Percentiles rank a stretch among this genome's conserved stretches.
Conservation (phyloP, 1,284 basidiomycete species). For the Malassezia psittaci region DNA sequence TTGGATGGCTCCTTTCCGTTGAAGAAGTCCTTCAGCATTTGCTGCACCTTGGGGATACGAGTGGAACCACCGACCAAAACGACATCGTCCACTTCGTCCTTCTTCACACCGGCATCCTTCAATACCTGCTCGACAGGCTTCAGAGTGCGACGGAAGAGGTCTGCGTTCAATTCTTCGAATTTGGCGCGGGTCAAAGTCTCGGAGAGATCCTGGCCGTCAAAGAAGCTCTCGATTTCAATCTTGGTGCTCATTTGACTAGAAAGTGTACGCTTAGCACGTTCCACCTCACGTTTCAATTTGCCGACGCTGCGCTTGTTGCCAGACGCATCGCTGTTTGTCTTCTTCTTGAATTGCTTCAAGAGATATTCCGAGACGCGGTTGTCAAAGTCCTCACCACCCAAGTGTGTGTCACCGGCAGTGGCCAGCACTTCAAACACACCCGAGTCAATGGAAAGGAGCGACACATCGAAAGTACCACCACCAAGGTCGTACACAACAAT, state of each 20-base stretch:
- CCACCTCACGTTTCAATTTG: slow-evolving; percentile 95
- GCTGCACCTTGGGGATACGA: slow-evolving; percentile 96
- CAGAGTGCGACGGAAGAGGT: slow-evolving; percentile 98
- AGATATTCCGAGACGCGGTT: slow-evolving; percentile 56
- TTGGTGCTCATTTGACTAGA: slow-evolving; percentile 64
- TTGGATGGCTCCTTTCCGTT: slow-evolving; percentile 77
- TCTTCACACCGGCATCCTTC: slow-evolving; percentile 94
- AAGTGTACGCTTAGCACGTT: slow-evolving; percentile 97
- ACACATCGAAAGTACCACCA: slow-evolving; percentile 97
- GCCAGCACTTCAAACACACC: slow-evolving; percentile 96
- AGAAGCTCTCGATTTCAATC: slow-evolving; percentile 73
- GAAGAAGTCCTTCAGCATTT: slow-evolving; percentile 88
- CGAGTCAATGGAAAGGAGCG: slow-evolving; percentile 86
- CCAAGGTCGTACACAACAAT: slow-evolving; percentile 98
- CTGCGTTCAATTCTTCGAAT: slow-evolving; percentile 97
- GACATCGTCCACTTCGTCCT: slow-evolving; percentile 88
- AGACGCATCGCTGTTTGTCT: slow-evolving; percentile 58
- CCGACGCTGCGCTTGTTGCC: slow-evolving; percentile 81
- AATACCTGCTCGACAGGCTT: slow-evolving; percentile 97
- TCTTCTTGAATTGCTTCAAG: slow-evolving; percentile 48
- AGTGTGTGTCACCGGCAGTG: slow-evolving; percentile 95
- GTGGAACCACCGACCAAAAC: slow-evolving; percentile 88
- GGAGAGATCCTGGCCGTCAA: slow-evolving; percentile 88
- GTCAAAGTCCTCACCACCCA: slow-evolving; percentile 98
- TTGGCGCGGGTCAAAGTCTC: slow-evolving; percentile 95